Percentiles rank a stretch among this genome's conserved stretches.
These are phyloP conservation scores for Sungouiella blattae DNA, from an alignment of 805 yeast genomes.

Conservation along the genomic window DNA sequence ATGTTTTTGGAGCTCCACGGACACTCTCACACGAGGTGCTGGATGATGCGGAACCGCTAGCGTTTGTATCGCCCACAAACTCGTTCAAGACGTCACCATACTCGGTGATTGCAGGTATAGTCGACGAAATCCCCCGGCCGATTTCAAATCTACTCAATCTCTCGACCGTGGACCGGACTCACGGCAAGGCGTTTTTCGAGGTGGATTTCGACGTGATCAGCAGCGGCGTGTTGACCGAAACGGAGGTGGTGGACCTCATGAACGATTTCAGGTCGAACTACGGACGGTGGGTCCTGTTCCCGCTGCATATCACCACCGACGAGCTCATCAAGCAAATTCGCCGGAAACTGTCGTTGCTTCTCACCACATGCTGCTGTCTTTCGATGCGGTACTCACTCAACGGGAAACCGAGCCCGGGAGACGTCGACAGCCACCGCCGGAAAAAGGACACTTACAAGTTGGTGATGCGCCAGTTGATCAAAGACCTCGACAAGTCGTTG, in stretches of 20 bases:
- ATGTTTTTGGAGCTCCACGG: background rate
- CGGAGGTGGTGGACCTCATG: conserved; percentile 49
- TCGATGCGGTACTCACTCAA: conserved; percentile 50
- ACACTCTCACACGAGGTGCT: no score
- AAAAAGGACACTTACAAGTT: conserved; percentile 32
- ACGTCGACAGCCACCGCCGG: conserved; percentile 18
- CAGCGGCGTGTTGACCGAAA: conserved; percentile 44
- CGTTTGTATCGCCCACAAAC: conserved; percentile 33
- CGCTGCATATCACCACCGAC: conserved; percentile 47
- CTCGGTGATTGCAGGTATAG: conserved; percentile 33
- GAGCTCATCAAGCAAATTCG: conserved; percentile 48
- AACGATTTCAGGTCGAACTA: conserved; percentile 61
- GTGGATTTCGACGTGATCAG: conserved; percentile 46
- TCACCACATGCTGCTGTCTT: conserved; percentile 63
- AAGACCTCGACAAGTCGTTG: conserved; percentile 46
- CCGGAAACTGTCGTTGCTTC: conserved; percentile 54
- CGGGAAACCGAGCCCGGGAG: conserved; percentile 22
- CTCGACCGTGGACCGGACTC: conserved; percentile 7
- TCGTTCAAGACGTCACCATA: conserved; percentile 45
- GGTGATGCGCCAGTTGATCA: conserved; percentile 44
- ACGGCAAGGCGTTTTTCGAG: conserved; percentile 10
- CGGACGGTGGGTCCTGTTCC: conserved; percentile 77
- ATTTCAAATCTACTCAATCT: conserved; percentile 27
- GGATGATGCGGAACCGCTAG: conserved; percentile 4
- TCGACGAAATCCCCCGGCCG: conserved; percentile 32